These are phyloP conservation scores for Eutrema salsugineum DNA, from an alignment of 441 rosid species.

Conservation along the genomic window DNA sequence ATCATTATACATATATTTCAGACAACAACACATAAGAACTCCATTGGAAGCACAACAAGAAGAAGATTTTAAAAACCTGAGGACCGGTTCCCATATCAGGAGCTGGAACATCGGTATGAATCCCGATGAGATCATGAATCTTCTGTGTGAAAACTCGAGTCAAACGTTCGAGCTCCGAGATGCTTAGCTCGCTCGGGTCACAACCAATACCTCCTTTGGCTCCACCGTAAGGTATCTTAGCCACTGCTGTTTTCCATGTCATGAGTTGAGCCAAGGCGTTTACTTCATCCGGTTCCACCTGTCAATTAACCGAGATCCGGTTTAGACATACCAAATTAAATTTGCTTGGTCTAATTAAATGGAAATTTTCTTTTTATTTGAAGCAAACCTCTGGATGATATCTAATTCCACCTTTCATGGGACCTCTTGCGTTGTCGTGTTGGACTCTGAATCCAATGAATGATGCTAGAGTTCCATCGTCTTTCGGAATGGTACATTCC, in stretches of 20 bases:
- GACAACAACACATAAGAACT: neutral
- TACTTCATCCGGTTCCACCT: slow-evolving; percentile 76
- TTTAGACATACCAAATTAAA: neutral
- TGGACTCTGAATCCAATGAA: slow-evolving; percentile 68
- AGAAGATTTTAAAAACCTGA: slow-evolving; percentile 40
- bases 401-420: slow-evolving; percentile 80
- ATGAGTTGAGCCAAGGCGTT: slow-evolving; percentile 70
- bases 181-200: slow-evolving; percentile 44
- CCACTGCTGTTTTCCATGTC: slow-evolving; percentile 82
- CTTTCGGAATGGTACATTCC: slow-evolving; percentile 65
- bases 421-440: slow-evolving; percentile 75
- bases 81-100: slow-evolving; percentile 79
- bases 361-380: too few relatives aligned
- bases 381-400: slow-evolving; percentile 60
- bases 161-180: slow-evolving; percentile 57
- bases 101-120: slow-evolving; percentile 73
- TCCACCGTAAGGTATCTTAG: slow-evolving; percentile 67
- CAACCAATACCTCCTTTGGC: slow-evolving; percentile 80
- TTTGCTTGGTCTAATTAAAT: neutral
- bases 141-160: slow-evolving; percentile 71
- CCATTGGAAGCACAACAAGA: neutral
- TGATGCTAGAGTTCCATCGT: slow-evolving; percentile 58
- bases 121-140: slow-evolving; percentile 63
- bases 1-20: neutral
- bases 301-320: neutral